A percentile compares a stretch with the other conserved stretches of the same genome.
These are phyloP conservation scores for Melanogaster broomeanus DNA, from an alignment of 768 basidiomycete species.

Conservation along the genomic window DNA sequence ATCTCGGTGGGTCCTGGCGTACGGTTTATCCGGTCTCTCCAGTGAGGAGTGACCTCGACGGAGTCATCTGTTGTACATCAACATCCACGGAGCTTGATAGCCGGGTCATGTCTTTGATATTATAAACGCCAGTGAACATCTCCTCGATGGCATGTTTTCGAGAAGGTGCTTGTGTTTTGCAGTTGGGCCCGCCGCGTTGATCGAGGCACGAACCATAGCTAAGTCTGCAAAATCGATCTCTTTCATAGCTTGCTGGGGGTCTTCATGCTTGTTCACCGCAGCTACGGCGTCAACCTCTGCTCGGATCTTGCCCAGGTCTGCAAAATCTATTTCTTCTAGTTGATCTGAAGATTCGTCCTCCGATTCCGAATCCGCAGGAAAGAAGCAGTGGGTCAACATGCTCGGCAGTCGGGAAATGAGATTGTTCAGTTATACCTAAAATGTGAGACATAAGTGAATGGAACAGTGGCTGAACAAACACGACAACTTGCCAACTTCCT, in stretches of 20 bases:
- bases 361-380: conserved; percentile 26
- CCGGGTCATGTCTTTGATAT: conserved; percentile 4
- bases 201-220: conserved; percentile 42
- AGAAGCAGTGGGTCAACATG: conserved; percentile 40
- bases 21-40: background rate
- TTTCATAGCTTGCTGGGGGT: conserved; percentile 39
- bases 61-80: background rate
- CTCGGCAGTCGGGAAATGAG: conserved; percentile 71
- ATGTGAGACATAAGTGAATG: conserved; percentile 3
- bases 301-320: conserved; percentile 53
- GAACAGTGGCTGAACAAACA: background rate
- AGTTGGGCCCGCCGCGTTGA: conserved; percentile 30
- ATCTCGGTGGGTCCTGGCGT: conserved; percentile 9
- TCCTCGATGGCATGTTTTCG: conserved; percentile 33
- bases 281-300: conserved; percentile 39
- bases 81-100: background rate
- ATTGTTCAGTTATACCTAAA: conserved; percentile 43
- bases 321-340: conserved; percentile 69
- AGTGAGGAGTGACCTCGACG: background rate
- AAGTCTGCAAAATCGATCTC: conserved; percentile 68
- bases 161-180: background rate
- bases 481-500: conserved; percentile 49
- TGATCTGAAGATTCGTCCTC: conserved; percentile 37
- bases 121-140: conserved; percentile 40
- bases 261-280: background rate